Conservation (phyloP, 768 basidiomycete species). For the Pholiota molesta region DNA sequence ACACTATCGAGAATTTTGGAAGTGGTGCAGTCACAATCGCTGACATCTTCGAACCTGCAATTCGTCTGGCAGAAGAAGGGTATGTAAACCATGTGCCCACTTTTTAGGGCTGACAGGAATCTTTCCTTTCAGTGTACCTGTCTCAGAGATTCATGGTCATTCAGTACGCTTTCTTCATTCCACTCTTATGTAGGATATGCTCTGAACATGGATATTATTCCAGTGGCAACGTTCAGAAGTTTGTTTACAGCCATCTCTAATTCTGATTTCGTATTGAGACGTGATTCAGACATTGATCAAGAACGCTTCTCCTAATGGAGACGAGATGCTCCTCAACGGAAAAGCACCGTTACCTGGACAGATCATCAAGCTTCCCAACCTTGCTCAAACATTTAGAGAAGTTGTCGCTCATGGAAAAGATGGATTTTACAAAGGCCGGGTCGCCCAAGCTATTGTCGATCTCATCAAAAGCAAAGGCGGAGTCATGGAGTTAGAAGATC, state of each 20-base stretch:
- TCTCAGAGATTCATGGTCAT: slow-evolving; percentile 78
- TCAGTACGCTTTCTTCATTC: slow-evolving; percentile 38
- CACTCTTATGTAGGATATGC: background rate
- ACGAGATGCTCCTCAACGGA: slow-evolving; percentile 86
- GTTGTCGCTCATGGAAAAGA: slow-evolving; percentile 83
- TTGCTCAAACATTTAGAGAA: slow-evolving; percentile 83
- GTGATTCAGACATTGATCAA: slow-evolving; percentile 60
- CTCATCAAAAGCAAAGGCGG: slow-evolving; percentile 87
- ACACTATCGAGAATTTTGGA: slow-evolving; percentile 83
- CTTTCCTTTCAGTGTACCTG: slow-evolving; percentile 63
- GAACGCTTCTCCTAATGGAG: slow-evolving; percentile 81
- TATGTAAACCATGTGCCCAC: slow-evolving; percentile 29
- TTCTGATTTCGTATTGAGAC: background rate
- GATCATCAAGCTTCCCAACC: slow-evolving; percentile 76
- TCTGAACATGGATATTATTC: slow-evolving; percentile 1
- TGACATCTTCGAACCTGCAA: slow-evolving; percentile 87
- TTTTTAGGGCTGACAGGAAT: background rate
- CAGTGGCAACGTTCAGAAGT: slow-evolving; percentile 67
- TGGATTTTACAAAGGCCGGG: slow-evolving; percentile 91
- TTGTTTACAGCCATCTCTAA: background rate
- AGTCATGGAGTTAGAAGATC: slow-evolving; percentile 92
- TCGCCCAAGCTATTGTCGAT: slow-evolving; percentile 89
- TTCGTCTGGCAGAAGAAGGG: slow-evolving; percentile 92
- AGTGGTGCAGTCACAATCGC: slow-evolving; percentile 64
- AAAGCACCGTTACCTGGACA: slow-evolving; percentile 86